Evolutionary conservation across 169 alveolate species (phyloP).

Genomic region (Plasmodium adleri): DNA sequence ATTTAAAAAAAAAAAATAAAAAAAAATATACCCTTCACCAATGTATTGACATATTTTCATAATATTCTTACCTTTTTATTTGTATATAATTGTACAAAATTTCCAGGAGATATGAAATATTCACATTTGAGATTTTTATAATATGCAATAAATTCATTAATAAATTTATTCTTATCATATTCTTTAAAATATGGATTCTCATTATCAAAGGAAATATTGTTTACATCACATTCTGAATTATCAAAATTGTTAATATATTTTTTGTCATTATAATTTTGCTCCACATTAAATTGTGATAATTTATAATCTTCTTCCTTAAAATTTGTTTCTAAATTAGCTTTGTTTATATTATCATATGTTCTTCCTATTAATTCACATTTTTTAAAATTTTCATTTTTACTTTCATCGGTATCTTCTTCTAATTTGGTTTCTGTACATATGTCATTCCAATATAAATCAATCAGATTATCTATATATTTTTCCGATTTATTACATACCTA

Average conservation of each 20-base stretch:
- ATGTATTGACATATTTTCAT: too few relatives aligned
- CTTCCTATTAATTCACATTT: not conserved
- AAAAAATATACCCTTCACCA: too few relatives aligned
- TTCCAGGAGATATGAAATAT: not conserved
- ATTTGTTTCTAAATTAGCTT: conserved; percentile 1
- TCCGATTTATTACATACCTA: conserved; percentile 43
- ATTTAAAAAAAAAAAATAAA: too few relatives aligned
- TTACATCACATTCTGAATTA: not conserved
- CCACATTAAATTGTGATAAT: not conserved
- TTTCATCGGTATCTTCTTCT: not conserved
- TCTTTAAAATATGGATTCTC: conserved; percentile 15
- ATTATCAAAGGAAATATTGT: not conserved
- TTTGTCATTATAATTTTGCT: conserved; percentile 17
- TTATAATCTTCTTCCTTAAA: conserved; percentile 1
- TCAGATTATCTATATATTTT: conserved; percentile 16
- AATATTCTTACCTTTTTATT: too few relatives aligned
- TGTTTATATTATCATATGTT: conserved; percentile 1
- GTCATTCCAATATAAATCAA: conserved; percentile 10
- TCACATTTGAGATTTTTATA: conserved; percentile 10
- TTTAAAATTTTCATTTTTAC: not conserved
- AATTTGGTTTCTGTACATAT: not conserved
- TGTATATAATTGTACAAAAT: too few relatives aligned
- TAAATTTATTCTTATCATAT: conserved; percentile 19
- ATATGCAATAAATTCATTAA: conserved; percentile 33
- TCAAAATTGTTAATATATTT: not conserved